These are phyloP conservation scores for Pyrus hybrid DNA, from an alignment of 331 rosid species.

Conservation along the genomic window DNA sequence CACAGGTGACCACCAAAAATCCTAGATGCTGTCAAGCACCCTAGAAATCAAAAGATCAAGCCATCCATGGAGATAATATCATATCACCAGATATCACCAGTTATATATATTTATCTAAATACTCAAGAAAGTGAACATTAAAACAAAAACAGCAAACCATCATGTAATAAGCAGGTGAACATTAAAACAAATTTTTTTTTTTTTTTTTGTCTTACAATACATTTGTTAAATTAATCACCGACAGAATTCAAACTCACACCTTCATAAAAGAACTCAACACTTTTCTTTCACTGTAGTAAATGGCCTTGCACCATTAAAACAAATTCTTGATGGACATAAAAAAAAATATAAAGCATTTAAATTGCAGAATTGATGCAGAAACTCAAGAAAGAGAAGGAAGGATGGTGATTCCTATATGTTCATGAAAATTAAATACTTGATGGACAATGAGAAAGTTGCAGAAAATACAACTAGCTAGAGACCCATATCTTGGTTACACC, in stretches of 20 bases:
- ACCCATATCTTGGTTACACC: constrained; percentile 17
- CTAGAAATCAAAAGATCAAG: background rate
- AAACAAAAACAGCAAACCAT: too few relatives aligned
- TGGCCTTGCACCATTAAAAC: too few relatives aligned
- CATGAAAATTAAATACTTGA: constrained; percentile 20
- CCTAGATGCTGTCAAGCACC: constrained; percentile 21
- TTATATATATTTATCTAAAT: too few relatives aligned
- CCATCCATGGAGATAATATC: background rate
- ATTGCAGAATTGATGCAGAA: background rate
- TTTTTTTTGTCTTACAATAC: too few relatives aligned
- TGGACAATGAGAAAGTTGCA: constrained; percentile 11
- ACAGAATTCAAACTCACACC: too few relatives aligned
- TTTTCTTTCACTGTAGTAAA: background rate
- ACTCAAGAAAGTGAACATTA: too few relatives aligned
- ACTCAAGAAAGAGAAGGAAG: background rate
- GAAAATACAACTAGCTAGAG: constrained; percentile 7
- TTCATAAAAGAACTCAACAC: too few relatives aligned
- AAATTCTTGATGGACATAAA: too few relatives aligned
- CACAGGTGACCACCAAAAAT: constrained; percentile 3
- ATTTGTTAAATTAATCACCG: too few relatives aligned
- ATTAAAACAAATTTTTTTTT: too few relatives aligned
- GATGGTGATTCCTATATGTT: constrained; percentile 13
- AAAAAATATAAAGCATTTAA: background rate
- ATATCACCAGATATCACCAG: background rate
- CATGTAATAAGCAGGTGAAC: too few relatives aligned